phyloP scores from a whole-genome alignment of 139 green algal species.

The Closterium sp. region DNA sequence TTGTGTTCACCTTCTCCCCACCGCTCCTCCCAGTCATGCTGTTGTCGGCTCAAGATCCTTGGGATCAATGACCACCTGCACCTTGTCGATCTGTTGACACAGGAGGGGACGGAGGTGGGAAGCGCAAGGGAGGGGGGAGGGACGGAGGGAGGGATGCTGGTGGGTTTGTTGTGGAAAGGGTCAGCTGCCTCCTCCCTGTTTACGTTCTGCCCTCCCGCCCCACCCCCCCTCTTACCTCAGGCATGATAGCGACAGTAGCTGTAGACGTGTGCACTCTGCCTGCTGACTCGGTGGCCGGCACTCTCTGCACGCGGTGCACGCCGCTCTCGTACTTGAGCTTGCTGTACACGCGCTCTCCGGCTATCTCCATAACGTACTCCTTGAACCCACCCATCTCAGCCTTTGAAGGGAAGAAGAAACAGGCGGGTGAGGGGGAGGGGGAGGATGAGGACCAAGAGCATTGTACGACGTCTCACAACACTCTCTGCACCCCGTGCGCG shows the following conservation, averaged over 20 bases:
- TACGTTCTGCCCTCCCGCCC: neutral
- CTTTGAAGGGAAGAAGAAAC: neutral
- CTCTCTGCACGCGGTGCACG: constrained; percentile 96
- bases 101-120: neutral
- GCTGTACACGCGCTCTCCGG: constrained; percentile 58
- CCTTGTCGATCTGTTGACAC: constrained; percentile 57
- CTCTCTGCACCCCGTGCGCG: constrained; percentile 96
- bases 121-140: neutral
- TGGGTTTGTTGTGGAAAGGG: neutral
- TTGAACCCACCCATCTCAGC: constrained; percentile 84
- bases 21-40: constrained; percentile 78
- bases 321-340: constrained; percentile 94
- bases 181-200: no score
- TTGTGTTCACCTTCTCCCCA: constrained; percentile 97
- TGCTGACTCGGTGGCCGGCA: constrained; percentile 87
- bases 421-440: neutral
- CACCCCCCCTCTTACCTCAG: constrained; percentile 46
- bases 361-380: constrained; percentile 64
- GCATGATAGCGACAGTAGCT: constrained; percentile 82
- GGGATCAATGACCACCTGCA: constrained; percentile 74
- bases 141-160: neutral
- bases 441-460: neutral
- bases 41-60: constrained; percentile 87
- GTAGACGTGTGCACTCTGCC: constrained; percentile 95
- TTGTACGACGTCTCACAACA: constrained; percentile 63